Base-by-base conservation (phyloP, 257 asterid species). In the Osmanthus fragrans region DNA sequence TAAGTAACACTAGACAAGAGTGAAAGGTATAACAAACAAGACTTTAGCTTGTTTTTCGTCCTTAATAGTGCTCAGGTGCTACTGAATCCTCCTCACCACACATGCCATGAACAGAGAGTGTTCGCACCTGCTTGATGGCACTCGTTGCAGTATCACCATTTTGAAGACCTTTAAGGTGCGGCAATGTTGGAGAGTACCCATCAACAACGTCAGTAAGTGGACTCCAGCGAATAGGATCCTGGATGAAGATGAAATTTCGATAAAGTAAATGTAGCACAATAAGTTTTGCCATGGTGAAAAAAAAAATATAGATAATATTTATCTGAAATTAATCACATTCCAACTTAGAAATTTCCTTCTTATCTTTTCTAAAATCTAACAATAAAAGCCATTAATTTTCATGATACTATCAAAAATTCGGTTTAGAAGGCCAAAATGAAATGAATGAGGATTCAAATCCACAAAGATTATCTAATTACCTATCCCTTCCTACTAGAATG, bases 201-300 rank as follows among this genome's bases (percentile, higher is more conserved):
- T 96, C 99, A 66, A 90, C 91, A 39, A 96, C 99, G 85, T 96
- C 99, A 10, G 94, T 85, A 75, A 96, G 98, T 75, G 99, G 99
- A 42, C 87, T 92, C 99, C 99, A 96, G 72, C 99, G 98, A 77
- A 96, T 92, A 23, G 99, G 99, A 86, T 96, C 99, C 99, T 96
- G 78, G 76, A 85, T 63, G 75, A 84, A 80, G 75, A 60, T 82
- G 19, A 77, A 77, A 37, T 9, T 15, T 75, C 70, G 74, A 73
- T 36, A 80, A 32, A 68, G 81, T 27, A 69, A 73, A 37, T 76
- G 73, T 23, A 39, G 21, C 36, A 29, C 32, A 76, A 29, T 33
- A 70, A 36, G 60, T 77, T 47, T 75, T 32, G 56, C 56, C 27
- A 25, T 13, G 47, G 73, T 32, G 30, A 58, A 76, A 4, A 49